Evolutionary conservation across 1,284 basidiomycete genomes (phyloP).

Genomic region (Tausonia pullulans): DNA sequence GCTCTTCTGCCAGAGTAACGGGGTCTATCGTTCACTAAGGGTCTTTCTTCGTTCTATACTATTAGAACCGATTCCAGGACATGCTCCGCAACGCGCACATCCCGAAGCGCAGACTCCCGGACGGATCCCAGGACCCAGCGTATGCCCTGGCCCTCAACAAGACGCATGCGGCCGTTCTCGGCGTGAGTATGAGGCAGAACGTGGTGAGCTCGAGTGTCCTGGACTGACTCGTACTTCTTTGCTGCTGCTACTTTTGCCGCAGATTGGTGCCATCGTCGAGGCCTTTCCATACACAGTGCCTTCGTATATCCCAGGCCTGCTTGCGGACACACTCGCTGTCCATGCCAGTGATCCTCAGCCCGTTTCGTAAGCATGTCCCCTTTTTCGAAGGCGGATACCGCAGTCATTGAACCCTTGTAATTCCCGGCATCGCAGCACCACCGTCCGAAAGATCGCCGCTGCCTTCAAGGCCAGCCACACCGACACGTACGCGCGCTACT

Average conservation of each 20-base stretch:
- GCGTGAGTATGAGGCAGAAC: constrained; percentile 34
- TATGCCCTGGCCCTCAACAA: constrained; percentile 65
- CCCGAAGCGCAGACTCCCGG: constrained; percentile 53
- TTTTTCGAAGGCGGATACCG: too few relatives aligned
- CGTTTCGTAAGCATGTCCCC: too few relatives aligned
- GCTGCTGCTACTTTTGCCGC: neutral
- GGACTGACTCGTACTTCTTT: too few relatives aligned
- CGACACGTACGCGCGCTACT: constrained; percentile 21
- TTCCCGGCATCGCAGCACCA: constrained; percentile 25
- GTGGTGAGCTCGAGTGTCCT: too few relatives aligned
- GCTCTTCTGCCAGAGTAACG: neutral
- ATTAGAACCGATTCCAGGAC: constrained; percentile 64
- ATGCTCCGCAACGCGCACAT: constrained; percentile 52
- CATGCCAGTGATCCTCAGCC: constrained; percentile 50
- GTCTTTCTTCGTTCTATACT: neutral
- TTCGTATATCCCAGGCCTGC: constrained; percentile 59
- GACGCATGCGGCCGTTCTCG: constrained; percentile 81
- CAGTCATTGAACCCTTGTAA: too few relatives aligned
- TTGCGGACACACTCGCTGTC: constrained; percentile 41
- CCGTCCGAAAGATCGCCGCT: constrained; percentile 76
- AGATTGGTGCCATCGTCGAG: constrained; percentile 28
- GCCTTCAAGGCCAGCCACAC: constrained; percentile 36
- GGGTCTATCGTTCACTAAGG: too few relatives aligned
- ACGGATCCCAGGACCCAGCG: constrained; percentile 40
- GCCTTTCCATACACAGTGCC: constrained; percentile 52